Evolutionary conservation across 345 rosid genomes (phyloP), one percentile per base, ranked within the genome.

Genomic region (Linum tenue): DNA sequence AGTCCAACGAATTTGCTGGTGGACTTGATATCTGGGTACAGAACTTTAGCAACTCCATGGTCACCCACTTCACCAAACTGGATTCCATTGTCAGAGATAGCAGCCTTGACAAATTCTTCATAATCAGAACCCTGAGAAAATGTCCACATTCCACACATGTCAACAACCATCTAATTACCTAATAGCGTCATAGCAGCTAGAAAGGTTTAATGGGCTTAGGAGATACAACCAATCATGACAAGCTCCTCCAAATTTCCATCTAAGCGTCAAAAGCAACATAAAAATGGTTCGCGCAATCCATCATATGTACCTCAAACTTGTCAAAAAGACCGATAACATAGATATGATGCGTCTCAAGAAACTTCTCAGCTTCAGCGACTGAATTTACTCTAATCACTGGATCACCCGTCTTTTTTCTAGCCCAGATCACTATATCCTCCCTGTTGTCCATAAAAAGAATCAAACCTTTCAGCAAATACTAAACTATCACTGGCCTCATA

Each of bases 391-490:
- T 82, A 68, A 78, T 57, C 69, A 84, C 84, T 12, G 96, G 90
- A 15, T 70, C 75, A 43, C 95, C 92, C 12, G 89, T 86, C 83
- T 84, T 91, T 74, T 89, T 91, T 79, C 87, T 84, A 39, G 80
- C 81, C 96, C 96, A 91, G 37, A 85, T 83, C 66, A 91, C 87
- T 44, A 91, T 84, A 22, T 84, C 95, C 62, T 83, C 84, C 75
- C 96, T 91, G 80, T 68, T 66, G 6, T 16, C 58, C 53, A 48
- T 62, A 39, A 74, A 55, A 15, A 75, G 68, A 62, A 65, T 60
- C 73, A 58, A 35, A 6, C 2, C 37, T 11, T 15, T 37, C 10
- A 35, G 51, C 0, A 37, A 72, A 17, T 55, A 42, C 41, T 60
- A 39, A 43, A 39, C 17, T 14, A 12, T 37, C 9, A 41, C 5